Conservation (phyloP, 192 early-diverging fungal genomes). For the Lobulomyces angularis region DNA sequence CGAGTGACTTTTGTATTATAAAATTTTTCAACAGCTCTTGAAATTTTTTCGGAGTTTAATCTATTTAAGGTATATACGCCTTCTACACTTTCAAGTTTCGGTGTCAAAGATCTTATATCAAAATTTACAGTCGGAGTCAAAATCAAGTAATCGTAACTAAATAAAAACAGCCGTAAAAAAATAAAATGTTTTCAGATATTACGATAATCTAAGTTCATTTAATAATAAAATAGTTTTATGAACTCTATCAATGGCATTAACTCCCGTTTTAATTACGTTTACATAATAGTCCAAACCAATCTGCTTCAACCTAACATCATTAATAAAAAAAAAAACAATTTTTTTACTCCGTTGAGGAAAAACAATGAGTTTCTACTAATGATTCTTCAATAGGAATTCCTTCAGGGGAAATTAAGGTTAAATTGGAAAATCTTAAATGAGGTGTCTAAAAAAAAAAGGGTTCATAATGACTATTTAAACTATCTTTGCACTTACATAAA, state of each 20-base stretch:
- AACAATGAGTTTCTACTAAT: too few relatives aligned
- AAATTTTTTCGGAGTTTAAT: too few relatives aligned
- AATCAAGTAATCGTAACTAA: conserved; percentile 38
- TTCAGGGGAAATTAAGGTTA: conserved; percentile 24
- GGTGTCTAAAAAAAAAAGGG: conserved; percentile 11
- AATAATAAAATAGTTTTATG: conserved; percentile 16
- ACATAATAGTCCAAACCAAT: conserved; percentile 27
- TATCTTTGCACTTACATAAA: conserved; percentile 24
- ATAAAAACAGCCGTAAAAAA: not conserved
- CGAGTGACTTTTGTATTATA: too few relatives aligned
- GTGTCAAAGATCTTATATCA: too few relatives aligned
- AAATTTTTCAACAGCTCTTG: too few relatives aligned
- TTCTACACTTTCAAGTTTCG: too few relatives aligned
- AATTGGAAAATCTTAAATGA: conserved; percentile 27
- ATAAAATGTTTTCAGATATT: conserved; percentile 11
- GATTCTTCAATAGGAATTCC: too few relatives aligned
- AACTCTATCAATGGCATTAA: conserved; percentile 25
- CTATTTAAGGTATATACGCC: too few relatives aligned
- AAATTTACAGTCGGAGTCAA: conserved; percentile 31
- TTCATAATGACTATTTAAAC: not conserved
- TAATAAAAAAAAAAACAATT: conserved; percentile 12
- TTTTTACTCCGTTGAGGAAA: conserved; percentile 1
- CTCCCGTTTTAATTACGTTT: conserved; percentile 15
- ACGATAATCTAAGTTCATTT: too few relatives aligned
- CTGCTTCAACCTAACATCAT: conserved; percentile 35